These are phyloP conservation scores for Annulohypoxylon maeteangense DNA, from an alignment of 495 filamentous ascomycete species.

Conservation along the genomic window DNA sequence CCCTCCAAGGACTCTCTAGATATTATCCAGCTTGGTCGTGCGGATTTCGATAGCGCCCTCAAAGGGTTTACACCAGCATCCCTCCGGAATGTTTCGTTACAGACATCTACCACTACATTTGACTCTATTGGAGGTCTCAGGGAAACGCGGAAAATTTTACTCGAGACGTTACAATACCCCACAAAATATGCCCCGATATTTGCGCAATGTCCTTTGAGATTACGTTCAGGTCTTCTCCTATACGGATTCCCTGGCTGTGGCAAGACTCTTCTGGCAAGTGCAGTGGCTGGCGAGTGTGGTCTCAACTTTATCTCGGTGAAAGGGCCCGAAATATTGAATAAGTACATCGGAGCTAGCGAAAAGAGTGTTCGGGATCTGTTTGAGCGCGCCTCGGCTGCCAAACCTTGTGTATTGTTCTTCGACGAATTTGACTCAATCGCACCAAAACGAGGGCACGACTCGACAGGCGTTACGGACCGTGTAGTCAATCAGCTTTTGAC, in stretches of 20 bases:
- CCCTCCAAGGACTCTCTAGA: conserved; percentile 42
- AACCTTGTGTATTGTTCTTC: conserved; percentile 94
- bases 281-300: conserved; percentile 94
- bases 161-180: conserved; percentile 96
- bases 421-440: conserved; percentile 98
- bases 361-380: conserved; percentile 96
- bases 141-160: conserved; percentile 82
- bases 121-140: conserved; percentile 89
- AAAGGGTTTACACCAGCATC: conserved; percentile 95
- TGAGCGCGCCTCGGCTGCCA: conserved; percentile 86
- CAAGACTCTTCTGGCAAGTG: conserved; percentile 92
- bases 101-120: conserved; percentile 88
- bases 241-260: conserved; percentile 97
- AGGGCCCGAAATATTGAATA: conserved; percentile 97
- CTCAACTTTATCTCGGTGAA: conserved; percentile 99
- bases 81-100: conserved; percentile 91
- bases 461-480: conserved; percentile 95
- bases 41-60: conserved; percentile 84
- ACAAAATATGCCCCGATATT: conserved; percentile 99
- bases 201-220: conserved; percentile 88
- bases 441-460: conserved; percentile 95
- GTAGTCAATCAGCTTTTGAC: conserved; percentile 98
- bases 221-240: conserved; percentile 89
- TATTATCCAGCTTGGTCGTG: conserved; percentile 68
- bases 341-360: conserved; percentile 96